Base-by-base conservation (phyloP, 2,329 filamentous ascomycete species). In the Cadophora sp. region DNA sequence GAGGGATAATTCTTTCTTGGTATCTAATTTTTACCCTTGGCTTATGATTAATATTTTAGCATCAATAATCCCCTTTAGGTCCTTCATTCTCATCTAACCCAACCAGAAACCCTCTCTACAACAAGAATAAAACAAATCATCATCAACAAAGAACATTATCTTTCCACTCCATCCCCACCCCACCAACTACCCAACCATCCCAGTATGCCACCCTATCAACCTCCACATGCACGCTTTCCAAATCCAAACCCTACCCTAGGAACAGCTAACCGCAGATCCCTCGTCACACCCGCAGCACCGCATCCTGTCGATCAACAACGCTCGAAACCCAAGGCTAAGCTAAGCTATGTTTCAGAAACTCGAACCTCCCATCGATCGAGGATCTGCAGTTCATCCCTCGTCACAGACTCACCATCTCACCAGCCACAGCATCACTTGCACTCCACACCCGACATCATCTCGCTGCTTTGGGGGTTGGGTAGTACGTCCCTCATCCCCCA, bases 391-490 rank as follows among this genome's bases (percentile, higher is more conserved):
- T 20, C 55, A 27, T 43, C 36, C n/a, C n/a, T 48, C 55, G 36
- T 58, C 55, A 43, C 20, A n/a, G n/a, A n/a, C n/a, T n/a, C n/a
- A n/a, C n/a, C n/a, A 51, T 16, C 50, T 43, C 36, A 39, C 20
- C 33, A 58, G 55, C 55, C 55, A 41, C 55, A 18, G 3, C 55
- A 43, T 41, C 33, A 58, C 55, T 41, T 39, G 33, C n/a, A 41
- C 33, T 39, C 33, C 53, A 56, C 33, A 56, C 16, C 20, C 53
- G 53, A 56, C 33, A 56, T 56, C 53, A 36, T 56, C 9, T 45
- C 43, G 14, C 43, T 13, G n/a, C 43, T 45, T 5, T 3, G 11
- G 39, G n/a, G n/a, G n/a, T n/a, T n/a, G n/a, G n/a, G n/a, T n/a
- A n/a, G n/a, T n/a, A n/a, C n/a, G n/a, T n/a, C n/a, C n/a, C n/a